Evolutionary conservation across 2,329 filamentous ascomycete species (phyloP), one percentile per base, ranked within the genome.

Genomic region (Sclerotinia nivalis): DNA sequence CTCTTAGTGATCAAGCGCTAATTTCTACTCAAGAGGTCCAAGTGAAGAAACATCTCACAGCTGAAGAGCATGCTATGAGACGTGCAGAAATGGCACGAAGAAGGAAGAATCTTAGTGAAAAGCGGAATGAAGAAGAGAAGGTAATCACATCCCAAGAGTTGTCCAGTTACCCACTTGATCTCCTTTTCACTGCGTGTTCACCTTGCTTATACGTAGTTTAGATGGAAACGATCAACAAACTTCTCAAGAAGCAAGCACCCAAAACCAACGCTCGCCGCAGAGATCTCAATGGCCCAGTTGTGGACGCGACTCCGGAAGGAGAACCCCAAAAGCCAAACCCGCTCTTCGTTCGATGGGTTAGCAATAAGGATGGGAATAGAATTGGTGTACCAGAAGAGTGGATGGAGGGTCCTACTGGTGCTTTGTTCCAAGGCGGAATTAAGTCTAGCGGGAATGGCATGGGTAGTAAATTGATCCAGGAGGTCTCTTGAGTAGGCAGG

Each of bases 141-240:
- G 87, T 89, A 77, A 40, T 6, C 9, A 10, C 4, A 7, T 50
- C 9, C 31, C 20, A 15, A 15, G 20, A n/a, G 34, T 37, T 37
- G 2, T n/a, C n/a, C 12, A 37, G 22, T 37, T 77, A 59, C 40
- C 25, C 25, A 4, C 34, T 18, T 6, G 43, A 28, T 5, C 50
- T 55, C 2, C 25, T 28, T 37, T 25, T 10, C 43, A 18, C 28
- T 37, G n/a, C 6, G 2, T 18, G 4, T 9, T 61, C 45, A 18
- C 31, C 13, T 25, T n/a, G 4, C 56, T 65, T 13, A 69, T 49
- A 47, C 15, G 49, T 15, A 47, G 13, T 20, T 4, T 45, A 94
- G 91, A 92, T 93, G 87, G 92, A 95, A 83, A 96, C 92, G 0
- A 95, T 96, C 85, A 94, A 96, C 83, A 93, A 94, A 76, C 88